phyloP scores from a whole-genome alignment of 1,284 basidiomycete genomes.

The Fistulina hepatica region DNA sequence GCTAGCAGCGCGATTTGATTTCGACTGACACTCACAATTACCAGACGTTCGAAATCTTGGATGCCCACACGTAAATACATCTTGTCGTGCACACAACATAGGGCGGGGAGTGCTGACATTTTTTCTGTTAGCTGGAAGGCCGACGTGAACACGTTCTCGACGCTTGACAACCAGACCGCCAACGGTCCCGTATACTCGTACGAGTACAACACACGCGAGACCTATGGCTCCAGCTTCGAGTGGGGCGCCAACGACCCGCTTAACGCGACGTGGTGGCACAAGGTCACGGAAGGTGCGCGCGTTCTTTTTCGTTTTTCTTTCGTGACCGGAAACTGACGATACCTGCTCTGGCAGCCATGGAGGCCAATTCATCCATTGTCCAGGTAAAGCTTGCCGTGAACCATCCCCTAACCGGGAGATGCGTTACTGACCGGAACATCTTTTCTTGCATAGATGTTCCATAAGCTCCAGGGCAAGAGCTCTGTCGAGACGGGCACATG shows the following conservation, averaged over 20 bases:
- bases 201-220: constrained; percentile 62
- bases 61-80: constrained; percentile 60
- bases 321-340: neutral
- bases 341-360: constrained; percentile 10
- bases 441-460: constrained; percentile 9
- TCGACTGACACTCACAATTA: constrained; percentile 3
- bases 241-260: constrained; percentile 63
- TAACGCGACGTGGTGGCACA: constrained; percentile 80
- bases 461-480: constrained; percentile 12
- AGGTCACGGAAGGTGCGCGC: constrained; percentile 57
- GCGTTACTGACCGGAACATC: too few relatives aligned
- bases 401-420: too few relatives aligned
- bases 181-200: constrained; percentile 57
- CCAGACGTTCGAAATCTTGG: constrained; percentile 64
- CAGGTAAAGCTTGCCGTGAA: constrained; percentile 4
- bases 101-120: constrained; percentile 3
- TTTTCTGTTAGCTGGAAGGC: constrained; percentile 45
- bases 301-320: constrained; percentile 7
- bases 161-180: constrained; percentile 41
- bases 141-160: constrained; percentile 46
- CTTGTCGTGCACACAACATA: constrained; percentile 1
- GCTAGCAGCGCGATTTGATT: neutral
- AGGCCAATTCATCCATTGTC: constrained; percentile 11
- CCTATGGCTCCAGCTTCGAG: constrained; percentile 52
- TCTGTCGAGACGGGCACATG: constrained; percentile 10